phyloP scores from a whole-genome alignment of 352 stramenopile genomes.

The Globisporangium emineosum region DNA sequence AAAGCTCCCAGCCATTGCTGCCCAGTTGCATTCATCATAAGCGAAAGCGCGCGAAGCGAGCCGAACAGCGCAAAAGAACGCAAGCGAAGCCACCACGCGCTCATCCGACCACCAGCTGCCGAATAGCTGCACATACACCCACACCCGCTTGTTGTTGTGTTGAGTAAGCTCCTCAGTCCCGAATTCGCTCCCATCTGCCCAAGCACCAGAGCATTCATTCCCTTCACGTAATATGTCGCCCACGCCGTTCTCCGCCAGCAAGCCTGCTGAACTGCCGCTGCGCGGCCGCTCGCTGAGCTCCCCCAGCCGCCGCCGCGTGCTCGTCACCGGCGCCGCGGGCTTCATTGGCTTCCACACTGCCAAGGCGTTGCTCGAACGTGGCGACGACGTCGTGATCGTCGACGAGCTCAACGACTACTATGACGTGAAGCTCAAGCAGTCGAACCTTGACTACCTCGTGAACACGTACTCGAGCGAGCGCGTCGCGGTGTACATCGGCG shows the following conservation, averaged over 20 bases:
- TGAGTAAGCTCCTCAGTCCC: background rate
- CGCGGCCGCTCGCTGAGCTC: slow-evolving; percentile 9
- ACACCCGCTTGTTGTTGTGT: background rate
- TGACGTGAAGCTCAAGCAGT: slow-evolving; percentile 95
- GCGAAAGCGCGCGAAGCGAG: background rate
- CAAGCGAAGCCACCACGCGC: background rate
- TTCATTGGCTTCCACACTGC: slow-evolving; percentile 98
- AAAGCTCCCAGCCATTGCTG: background rate
- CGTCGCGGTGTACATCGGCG: slow-evolving; percentile 84
- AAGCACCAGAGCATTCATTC: background rate
- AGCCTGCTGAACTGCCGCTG: slow-evolving; percentile 11
- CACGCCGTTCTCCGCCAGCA: slow-evolving; percentile 22
- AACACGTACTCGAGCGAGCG: slow-evolving; percentile 45
- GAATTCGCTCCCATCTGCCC: background rate
- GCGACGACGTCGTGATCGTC: slow-evolving; percentile 93
- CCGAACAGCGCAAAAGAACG: slow-evolving; percentile 9
- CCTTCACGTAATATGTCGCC: slow-evolving; percentile 24
- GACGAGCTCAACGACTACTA: slow-evolving; percentile 99
- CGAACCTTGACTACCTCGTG: slow-evolving; percentile 89
- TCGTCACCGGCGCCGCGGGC: slow-evolving; percentile 93
- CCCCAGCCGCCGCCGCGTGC: slow-evolving; percentile 5
- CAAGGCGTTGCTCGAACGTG: slow-evolving; percentile 78
- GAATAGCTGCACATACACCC: background rate
- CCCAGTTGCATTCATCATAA: too few relatives aligned
- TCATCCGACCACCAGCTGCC: background rate